phyloP scores from a whole-genome alignment of 257 asterid species.

The Solanum sparsipilum region DNA sequence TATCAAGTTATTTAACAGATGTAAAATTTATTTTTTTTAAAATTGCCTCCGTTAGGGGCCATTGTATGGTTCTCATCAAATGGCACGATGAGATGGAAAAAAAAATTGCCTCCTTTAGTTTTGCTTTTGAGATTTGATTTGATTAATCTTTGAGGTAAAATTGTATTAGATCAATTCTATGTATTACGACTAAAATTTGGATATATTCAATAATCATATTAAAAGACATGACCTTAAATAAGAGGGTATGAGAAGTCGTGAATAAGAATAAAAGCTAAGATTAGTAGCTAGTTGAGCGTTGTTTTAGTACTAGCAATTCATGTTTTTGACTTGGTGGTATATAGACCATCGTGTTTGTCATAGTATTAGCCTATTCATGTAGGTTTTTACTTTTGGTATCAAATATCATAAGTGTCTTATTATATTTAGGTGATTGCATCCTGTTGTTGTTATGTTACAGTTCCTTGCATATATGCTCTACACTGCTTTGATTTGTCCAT shows the following conservation, averaged over 20 bases:
- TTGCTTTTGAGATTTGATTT: neutral
- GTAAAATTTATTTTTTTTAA: no score
- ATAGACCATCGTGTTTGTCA: neutral
- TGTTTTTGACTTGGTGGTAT: neutral
- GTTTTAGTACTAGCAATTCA: neutral
- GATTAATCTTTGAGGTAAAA: neutral
- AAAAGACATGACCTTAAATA: neutral
- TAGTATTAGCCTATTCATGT: neutral
- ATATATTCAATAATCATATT: neutral
- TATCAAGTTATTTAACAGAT: neutral
- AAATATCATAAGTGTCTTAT: no score
- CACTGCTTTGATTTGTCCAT: neutral
- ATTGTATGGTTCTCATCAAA: neutral
- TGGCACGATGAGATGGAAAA: no score
- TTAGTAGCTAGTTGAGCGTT: neutral
- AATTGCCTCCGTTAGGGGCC: neutral
- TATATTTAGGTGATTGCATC: neutral
- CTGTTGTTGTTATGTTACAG: neutral
- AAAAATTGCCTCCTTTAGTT: neutral
- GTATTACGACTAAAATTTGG: neutral
- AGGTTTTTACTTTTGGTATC: neutral
- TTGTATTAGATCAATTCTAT: neutral
- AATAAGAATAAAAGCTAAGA: no score
- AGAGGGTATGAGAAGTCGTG: neutral
- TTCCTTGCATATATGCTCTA: neutral